A percentile compares a stretch with the other conserved stretches of the same genome.
phyloP scores from a whole-genome alignment of 345 rosid genomes.

The Rhodomyrtus tomentosa region DNA sequence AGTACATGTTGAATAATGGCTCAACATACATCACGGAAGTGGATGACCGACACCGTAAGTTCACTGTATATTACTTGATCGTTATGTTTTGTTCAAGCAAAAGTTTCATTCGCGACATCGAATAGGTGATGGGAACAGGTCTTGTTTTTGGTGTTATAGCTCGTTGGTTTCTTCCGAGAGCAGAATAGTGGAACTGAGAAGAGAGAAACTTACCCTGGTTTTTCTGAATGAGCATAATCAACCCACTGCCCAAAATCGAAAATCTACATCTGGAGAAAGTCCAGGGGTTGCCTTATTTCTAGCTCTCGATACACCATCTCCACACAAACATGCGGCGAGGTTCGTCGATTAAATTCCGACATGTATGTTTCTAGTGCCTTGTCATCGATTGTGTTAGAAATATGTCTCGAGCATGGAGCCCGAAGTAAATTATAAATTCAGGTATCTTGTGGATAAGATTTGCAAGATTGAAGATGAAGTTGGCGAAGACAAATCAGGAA shows the following conservation, averaged over 20 bases:
- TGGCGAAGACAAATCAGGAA: no score
- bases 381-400: no score
- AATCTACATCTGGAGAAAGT: no score
- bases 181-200: neutral
- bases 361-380: no score
- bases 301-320: no score
- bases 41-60: neutral
- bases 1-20: neutral
- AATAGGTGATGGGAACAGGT: neutral
- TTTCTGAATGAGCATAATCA: constrained; percentile 69
- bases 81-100: neutral
- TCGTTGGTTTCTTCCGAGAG: neutral
- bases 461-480: no score
- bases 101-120: neutral
- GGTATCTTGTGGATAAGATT: no score
- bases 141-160: neutral
- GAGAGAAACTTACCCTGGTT: constrained; percentile 48
- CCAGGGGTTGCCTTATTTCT: no score
- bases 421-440: no score
- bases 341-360: no score
- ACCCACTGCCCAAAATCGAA: constrained; percentile 78
- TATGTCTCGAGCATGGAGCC: no score
- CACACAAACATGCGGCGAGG: no score
- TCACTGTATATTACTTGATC: neutral
- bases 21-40: neutral